A percentile compares a stretch with the other conserved stretches of the same genome.
Conservation (phyloP, 345 rosid species). For the Acer campestre region DNA sequence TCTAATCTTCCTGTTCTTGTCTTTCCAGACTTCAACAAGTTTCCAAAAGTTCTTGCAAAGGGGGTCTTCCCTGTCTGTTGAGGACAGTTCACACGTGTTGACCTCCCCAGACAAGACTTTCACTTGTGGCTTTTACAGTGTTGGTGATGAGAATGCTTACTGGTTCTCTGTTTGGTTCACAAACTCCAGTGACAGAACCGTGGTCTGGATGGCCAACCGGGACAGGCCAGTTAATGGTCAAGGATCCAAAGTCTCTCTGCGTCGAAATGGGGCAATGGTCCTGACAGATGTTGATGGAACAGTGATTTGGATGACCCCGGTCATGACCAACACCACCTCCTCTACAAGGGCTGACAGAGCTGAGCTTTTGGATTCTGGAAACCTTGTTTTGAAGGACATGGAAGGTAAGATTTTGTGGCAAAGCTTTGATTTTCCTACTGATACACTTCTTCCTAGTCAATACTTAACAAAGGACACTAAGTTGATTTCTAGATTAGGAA, state of each 20-base stretch:
- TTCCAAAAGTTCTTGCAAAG: slow-evolving; percentile 8
- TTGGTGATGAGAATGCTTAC: slow-evolving; percentile 43
- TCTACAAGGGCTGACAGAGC: slow-evolving; percentile 20
- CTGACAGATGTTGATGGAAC: slow-evolving; percentile 40
- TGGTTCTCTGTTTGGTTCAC: slow-evolving; percentile 52
- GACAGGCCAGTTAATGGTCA: slow-evolving; percentile 39
- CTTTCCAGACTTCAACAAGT: slow-evolving; percentile 11
- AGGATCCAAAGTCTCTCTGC: slow-evolving; percentile 41
- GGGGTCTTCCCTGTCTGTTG: slow-evolving; percentile 37
- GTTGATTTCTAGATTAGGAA: slow-evolving; percentile 31
- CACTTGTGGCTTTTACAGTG: slow-evolving; percentile 46
- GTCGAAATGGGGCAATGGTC: slow-evolving; percentile 32
- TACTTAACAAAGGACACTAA: slow-evolving; percentile 26
- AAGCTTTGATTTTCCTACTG: slow-evolving; percentile 48
- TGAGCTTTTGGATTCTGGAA: slow-evolving; percentile 45
- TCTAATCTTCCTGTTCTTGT: slow-evolving; percentile 12
- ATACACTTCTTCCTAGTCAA: slow-evolving; percentile 51
- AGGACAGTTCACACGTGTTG: slow-evolving; percentile 25
- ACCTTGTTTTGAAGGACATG: slow-evolving; percentile 35
- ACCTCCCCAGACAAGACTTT: slow-evolving; percentile 38
- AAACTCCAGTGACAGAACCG: no score
- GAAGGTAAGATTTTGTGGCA: slow-evolving; percentile 35
- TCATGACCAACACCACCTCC: slow-evolving; percentile 25
- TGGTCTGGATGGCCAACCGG: no score
- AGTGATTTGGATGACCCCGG: slow-evolving; percentile 24